phyloP scores from a whole-genome alignment of 2,329 filamentous ascomycete genomes.

The Sphaerulina musiva region DNA sequence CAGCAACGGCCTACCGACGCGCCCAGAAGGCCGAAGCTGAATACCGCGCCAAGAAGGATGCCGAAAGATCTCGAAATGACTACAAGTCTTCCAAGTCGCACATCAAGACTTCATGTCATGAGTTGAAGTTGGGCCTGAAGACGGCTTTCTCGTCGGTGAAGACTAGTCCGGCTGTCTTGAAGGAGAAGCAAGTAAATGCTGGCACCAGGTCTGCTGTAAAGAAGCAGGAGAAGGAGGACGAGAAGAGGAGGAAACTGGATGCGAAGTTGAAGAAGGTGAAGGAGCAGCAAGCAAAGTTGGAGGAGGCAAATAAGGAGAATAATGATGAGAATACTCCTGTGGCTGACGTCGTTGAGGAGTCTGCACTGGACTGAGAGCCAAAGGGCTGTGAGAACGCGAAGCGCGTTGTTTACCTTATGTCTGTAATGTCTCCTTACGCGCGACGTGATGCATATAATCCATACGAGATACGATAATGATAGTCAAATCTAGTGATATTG shows the following conservation, averaged over 20 bases:
- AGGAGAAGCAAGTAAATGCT: slow-evolving; percentile 6
- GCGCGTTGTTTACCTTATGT: no score
- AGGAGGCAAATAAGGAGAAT: not conserved
- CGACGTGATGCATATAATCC: no score
- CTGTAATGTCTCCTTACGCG: no score
- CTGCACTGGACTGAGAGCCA: no score
- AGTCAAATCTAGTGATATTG: no score
- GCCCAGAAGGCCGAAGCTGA: slow-evolving; percentile 15
- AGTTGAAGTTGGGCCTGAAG: slow-evolving; percentile 8
- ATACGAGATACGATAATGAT: no score
- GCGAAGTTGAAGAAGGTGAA: slow-evolving; percentile 12
- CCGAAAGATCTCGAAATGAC: slow-evolving; percentile 12
- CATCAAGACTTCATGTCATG: slow-evolving; percentile 13
- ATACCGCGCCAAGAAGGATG: slow-evolving; percentile 13
- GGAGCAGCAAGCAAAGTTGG: slow-evolving; percentile 8
- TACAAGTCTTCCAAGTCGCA: slow-evolving; percentile 15
- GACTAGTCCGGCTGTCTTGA: slow-evolving; percentile 4
- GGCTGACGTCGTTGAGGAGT: no score
- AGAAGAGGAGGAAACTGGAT: slow-evolving; percentile 7
- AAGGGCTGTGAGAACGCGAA: no score
- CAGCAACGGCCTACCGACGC: slow-evolving; percentile 4
- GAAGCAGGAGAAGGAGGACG: slow-evolving; percentile 7
- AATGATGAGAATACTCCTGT: slow-evolving; percentile 1
- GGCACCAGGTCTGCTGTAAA: slow-evolving; percentile 4
- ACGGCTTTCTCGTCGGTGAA: slow-evolving; percentile 5